These are phyloP conservation scores for Astragalus membranaceus DNA, from an alignment of 306 rosid species.

Conservation along the genomic window DNA sequence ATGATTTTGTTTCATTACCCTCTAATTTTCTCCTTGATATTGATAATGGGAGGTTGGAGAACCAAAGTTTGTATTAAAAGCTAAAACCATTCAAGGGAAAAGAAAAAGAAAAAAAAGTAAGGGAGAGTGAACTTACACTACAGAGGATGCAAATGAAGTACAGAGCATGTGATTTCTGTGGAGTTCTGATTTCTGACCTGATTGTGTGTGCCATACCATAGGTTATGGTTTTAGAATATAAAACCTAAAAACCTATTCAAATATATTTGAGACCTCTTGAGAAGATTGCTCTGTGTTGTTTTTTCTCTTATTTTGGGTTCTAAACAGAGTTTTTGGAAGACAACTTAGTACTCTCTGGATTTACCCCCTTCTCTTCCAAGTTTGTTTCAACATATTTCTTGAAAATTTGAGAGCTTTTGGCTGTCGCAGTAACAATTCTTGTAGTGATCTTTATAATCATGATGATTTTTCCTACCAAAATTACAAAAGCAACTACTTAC, in stretches of 20 bases:
- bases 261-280: not conserved
- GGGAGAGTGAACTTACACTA: constrained; percentile 79
- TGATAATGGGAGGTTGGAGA: constrained; percentile 54
- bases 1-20: not conserved
- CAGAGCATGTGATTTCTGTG: too few relatives aligned
- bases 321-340: constrained; percentile 34
- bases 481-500: not conserved
- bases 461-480: not conserved
- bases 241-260: constrained; percentile 26
- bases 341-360: constrained; percentile 23
- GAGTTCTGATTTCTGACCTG: too few relatives aligned
- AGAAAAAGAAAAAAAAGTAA: constrained; percentile 69
- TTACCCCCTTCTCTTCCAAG: constrained; percentile 25
- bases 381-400: constrained; percentile 6
- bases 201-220: too few relatives aligned
- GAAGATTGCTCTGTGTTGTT: not conserved
- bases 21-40: constrained; percentile 6
- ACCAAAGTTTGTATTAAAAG: constrained; percentile 68
- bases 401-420: too few relatives aligned
- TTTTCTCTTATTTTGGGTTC: not conserved
- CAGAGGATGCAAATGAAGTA: constrained; percentile 83
- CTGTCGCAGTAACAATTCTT: too few relatives aligned
- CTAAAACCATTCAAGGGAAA: constrained; percentile 59
- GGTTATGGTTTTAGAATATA: too few relatives aligned
- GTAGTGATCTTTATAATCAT: not conserved